Base-by-base conservation (phyloP, 768 basidiomycete species). In the Cantharellus cinnabarinus region DNA sequence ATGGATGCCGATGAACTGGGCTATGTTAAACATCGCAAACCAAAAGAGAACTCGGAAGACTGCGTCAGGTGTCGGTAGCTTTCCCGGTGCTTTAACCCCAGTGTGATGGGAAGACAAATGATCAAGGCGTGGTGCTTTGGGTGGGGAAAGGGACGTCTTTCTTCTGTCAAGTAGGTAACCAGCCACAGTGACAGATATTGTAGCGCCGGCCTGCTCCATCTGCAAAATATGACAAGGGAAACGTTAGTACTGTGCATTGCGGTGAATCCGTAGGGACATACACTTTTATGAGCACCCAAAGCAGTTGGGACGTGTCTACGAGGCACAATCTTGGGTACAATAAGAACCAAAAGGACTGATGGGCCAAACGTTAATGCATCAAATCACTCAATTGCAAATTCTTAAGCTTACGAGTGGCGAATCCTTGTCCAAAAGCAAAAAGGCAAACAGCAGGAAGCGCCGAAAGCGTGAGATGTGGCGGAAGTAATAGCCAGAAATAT, bases 191-290 rank as follows among this genome's bases (percentile, higher is more conserved):
- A 86, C 82, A 59, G 81, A 78, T 58, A 85, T 76, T 0, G 81
- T 83, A 2, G 81, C 77, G 1, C 84, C 84, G 2, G 80, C 79
- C 67, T 84, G 80, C 66, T 88, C 85, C 60, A 88, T 71, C 84
- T 86, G 56, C 15, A 4, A 5, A 10, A 38, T 2, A 52, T 38
- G 38, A 52, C 20, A 29, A 29, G 20, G 35, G 51, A n/a, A 44
- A 58, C 39, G 15, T 10, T 29, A 48, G 20, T 37, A 50, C 37
- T 58, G 20, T 42, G 35, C 38, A n/a, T 37, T 50, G 15, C 5
- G 0, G 44, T 41, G 20, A 42, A 44, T 14, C 40, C 10, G 29
- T 1, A 48, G 10, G 44, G 2, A 70, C 81, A 62, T 70, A 85
- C 85, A 66, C 80, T 79, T 67, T 88, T 87, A 66, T 88, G 84